These are phyloP conservation scores for Bauhinia variegata DNA, from an alignment of 306 rosid species.

Conservation along the genomic window DNA sequence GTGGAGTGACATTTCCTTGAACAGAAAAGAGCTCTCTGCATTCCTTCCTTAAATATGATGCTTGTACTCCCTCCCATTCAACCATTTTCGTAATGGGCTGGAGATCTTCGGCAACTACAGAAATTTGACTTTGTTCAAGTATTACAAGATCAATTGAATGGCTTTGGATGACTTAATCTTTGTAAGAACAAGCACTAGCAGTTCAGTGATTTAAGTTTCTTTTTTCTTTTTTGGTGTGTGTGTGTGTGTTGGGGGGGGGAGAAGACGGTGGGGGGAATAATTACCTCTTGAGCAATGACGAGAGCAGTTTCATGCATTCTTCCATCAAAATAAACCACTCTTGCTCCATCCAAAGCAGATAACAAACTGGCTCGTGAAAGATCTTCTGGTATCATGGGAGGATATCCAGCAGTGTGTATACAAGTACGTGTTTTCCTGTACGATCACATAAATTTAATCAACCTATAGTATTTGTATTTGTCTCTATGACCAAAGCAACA, in stretches of 20 bases:
- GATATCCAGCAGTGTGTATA: conserved; percentile 77
- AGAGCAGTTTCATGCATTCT: conserved; percentile 75
- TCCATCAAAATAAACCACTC: conserved; percentile 69
- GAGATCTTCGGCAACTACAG: conserved; percentile 17
- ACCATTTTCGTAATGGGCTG: background rate
- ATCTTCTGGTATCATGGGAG: conserved; percentile 72
- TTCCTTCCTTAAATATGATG: conserved; percentile 21
- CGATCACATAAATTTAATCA: conserved; percentile 37
- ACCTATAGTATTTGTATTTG: conserved; percentile 25
- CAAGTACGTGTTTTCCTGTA: conserved; percentile 97
- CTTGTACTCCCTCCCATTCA: background rate
- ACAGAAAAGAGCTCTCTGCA: conserved; percentile 2
- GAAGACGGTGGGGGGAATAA: too few species aligned
- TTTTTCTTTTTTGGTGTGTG: too few species aligned
- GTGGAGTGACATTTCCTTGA: background rate
- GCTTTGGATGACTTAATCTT: conserved; percentile 25
- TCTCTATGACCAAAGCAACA: conserved; percentile 1
- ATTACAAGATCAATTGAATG: background rate
- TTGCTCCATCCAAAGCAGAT: conserved; percentile 78
- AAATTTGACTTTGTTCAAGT: background rate
- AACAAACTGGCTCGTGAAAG: conserved; percentile 57
- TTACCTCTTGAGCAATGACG: conserved; percentile 85
- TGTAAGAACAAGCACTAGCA: background rate
- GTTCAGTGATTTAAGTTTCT: background rate
- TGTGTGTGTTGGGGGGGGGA: too few species aligned